Percentiles rank a stretch among this genome's conserved stretches.
Evolutionary conservation across 129 eudicot species (phyloP).

Genomic region (Mikania micrantha): DNA sequence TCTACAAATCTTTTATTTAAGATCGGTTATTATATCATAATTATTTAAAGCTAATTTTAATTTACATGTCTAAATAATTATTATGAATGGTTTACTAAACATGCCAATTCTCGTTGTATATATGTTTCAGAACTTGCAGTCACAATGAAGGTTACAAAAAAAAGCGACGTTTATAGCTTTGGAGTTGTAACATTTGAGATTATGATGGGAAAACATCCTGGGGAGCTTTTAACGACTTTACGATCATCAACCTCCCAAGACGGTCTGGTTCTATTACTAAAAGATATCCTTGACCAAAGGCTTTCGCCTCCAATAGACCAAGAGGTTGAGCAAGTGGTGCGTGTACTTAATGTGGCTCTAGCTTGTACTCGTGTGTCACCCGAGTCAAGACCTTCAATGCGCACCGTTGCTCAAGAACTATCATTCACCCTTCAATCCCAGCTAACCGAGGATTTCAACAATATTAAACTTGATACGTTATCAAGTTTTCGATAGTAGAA

Average conservation of each 20-base stretch:
- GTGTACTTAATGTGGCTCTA: constrained; percentile 48
- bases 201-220: constrained; percentile 92
- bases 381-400: constrained; percentile 75
- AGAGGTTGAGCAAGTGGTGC: constrained; percentile 44
- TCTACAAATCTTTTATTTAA: neutral
- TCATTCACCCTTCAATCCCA: constrained; percentile 27
- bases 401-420: constrained; percentile 61
- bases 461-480: constrained; percentile 24
- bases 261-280: constrained; percentile 28
- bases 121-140: constrained; percentile 60
- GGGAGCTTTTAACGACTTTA: constrained; percentile 53
- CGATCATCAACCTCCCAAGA: constrained; percentile 21
- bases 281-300: constrained; percentile 66
- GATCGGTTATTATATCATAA: neutral
- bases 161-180: constrained; percentile 88
- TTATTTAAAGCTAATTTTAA: too few relatives aligned
- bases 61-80: too few relatives aligned
- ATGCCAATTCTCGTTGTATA: neutral
- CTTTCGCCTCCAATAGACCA: constrained; percentile 54
- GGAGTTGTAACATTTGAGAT: constrained; percentile 80
- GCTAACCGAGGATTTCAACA: constrained; percentile 26
- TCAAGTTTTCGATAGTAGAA: constrained; percentile 28
- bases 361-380: constrained; percentile 54
- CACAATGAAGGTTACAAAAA: constrained; percentile 76
- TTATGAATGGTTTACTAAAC: neutral